Evolutionary conservation across 495 filamentous ascomycete species (phyloP), one percentile per base, ranked within the genome.

Genomic region (Podospora pseudopauciseta): DNA sequence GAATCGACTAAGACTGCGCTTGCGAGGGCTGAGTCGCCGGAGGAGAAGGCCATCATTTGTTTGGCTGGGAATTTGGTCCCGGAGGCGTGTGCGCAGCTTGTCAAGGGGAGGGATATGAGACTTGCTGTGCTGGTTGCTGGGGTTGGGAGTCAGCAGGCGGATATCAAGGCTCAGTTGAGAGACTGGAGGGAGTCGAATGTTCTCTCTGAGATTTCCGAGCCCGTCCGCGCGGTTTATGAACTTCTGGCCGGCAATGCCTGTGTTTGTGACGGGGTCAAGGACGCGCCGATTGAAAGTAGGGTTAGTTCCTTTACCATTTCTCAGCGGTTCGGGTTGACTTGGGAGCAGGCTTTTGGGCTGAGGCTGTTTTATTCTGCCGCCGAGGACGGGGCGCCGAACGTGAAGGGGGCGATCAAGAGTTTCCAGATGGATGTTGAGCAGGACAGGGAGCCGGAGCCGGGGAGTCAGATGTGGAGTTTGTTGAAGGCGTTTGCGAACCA

Each of bases 271-370:
- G 94, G 95, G 23, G 88, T 90, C 67, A 87, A 85, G 65, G 87
- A 86, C 63, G 86, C 84, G 7, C 82, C 86, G 1, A 71, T 87
- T 2, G 95, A 99, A 76, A 90, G 97, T 78, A 86, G 90, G 60
- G 85, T 89, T 7, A 85, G 85, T 18, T 88, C 87, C 0, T 97
- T 98, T 70, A 82, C 86, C 53, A 89, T 97, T 65, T 89, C 91
- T 4, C 85, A 90, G 68, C 86, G 88, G 18, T 99, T 97, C 73
- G 86, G 88, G 7, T 81, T 99, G 39, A 90, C 96, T 75, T 99
- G 95, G 95, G 86, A 90, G 77, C 92, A 95, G 71, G 89, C 92
- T 1, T 97, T 99, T 75, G 96, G 92, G 16, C 84, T 99, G 23
- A 87, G 93, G 61, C 84, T 98, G 9, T 97, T 91, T 88, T 97